These are phyloP conservation scores for Wickerhamiella siamensis DNA, from an alignment of 805 yeast species.

Conservation along the genomic window DNA sequence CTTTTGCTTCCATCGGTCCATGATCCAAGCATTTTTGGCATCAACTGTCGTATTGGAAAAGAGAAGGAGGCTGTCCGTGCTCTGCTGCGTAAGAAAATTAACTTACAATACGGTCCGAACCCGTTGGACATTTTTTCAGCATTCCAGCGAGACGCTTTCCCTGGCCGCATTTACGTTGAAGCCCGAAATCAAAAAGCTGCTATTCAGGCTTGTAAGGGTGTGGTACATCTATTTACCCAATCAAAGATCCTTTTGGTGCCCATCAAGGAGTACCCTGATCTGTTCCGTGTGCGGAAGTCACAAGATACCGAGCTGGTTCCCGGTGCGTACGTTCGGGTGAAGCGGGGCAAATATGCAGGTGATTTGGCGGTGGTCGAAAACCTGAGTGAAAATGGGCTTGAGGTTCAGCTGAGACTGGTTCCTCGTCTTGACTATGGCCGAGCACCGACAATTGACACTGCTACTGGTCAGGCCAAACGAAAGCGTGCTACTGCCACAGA, in stretches of 20 bases:
- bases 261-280: conserved; percentile 85
- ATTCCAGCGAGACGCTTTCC: conserved; percentile 86
- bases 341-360: conserved; percentile 81
- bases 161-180: conserved; percentile 86
- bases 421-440: conserved; percentile 90
- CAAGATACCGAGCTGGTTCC: conserved; percentile 79
- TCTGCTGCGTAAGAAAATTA: conserved; percentile 67
- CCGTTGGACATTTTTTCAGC: conserved; percentile 79
- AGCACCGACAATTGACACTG: conserved; percentile 20
- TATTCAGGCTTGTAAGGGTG: conserved; percentile 72
- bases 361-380: conserved; percentile 90
- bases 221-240: conserved; percentile 65
- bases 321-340: conserved; percentile 82
- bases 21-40: conserved; percentile 93
- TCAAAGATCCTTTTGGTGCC: conserved; percentile 73
- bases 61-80: conserved; percentile 85
- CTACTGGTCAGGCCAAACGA: conserved; percentile 40
- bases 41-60: conserved; percentile 82
- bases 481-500: conserved; percentile 43
- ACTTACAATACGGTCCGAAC: conserved; percentile 55
- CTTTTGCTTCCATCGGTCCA: conserved; percentile 87
- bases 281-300: conserved; percentile 77
- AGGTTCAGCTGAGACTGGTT: conserved; percentile 81
- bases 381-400: conserved; percentile 86
- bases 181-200: conserved; percentile 90